These are phyloP conservation scores for Kondoa subrosea DNA, from an alignment of 768 basidiomycete genomes.

Conservation along the genomic window DNA sequence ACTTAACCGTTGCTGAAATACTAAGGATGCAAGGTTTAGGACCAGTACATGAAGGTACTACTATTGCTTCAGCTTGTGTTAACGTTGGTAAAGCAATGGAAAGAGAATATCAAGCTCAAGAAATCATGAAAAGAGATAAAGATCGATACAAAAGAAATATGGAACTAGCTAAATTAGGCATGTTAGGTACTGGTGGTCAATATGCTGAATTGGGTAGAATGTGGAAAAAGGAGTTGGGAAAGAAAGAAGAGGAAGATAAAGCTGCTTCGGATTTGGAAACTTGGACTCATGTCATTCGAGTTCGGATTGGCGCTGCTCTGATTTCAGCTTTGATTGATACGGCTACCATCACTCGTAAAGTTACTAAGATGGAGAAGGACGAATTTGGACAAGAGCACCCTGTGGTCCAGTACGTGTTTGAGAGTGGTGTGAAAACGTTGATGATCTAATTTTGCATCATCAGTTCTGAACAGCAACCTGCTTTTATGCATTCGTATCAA, in stretches of 20 bases:
- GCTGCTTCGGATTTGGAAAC: slow-evolving; percentile 56
- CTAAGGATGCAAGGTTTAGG: slow-evolving; percentile 59
- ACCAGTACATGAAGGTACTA: slow-evolving; percentile 70
- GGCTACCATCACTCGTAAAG: slow-evolving; percentile 45
- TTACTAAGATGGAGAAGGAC: slow-evolving; percentile 35
- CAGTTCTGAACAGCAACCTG: slow-evolving; percentile 65
- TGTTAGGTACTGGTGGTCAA: neutral
- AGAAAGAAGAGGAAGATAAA: slow-evolving; percentile 41
- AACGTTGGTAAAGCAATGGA: slow-evolving; percentile 70
- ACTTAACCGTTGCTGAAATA: slow-evolving; percentile 74
- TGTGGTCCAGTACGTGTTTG: slow-evolving; percentile 40
- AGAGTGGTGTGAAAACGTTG: neutral
- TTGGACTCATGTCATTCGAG: slow-evolving; percentile 58
- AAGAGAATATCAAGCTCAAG: slow-evolving; percentile 71
- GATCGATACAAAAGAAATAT: slow-evolving; percentile 13
- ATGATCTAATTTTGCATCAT: slow-evolving; percentile 3
- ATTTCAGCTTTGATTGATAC: slow-evolving; percentile 70
- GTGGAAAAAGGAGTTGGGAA: slow-evolving; percentile 23
- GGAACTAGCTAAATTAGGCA: slow-evolving; percentile 5
- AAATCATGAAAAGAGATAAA: slow-evolving; percentile 36
- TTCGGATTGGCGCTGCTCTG: slow-evolving; percentile 63
- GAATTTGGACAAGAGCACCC: slow-evolving; percentile 39
- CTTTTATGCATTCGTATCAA: slow-evolving; percentile 81
- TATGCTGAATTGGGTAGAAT: slow-evolving; percentile 10
- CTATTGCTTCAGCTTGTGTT: slow-evolving; percentile 65